Evolutionary conservation across 164 flowering plant genomes (phyloP).

Genomic region (Macadamia integrifolia): DNA sequence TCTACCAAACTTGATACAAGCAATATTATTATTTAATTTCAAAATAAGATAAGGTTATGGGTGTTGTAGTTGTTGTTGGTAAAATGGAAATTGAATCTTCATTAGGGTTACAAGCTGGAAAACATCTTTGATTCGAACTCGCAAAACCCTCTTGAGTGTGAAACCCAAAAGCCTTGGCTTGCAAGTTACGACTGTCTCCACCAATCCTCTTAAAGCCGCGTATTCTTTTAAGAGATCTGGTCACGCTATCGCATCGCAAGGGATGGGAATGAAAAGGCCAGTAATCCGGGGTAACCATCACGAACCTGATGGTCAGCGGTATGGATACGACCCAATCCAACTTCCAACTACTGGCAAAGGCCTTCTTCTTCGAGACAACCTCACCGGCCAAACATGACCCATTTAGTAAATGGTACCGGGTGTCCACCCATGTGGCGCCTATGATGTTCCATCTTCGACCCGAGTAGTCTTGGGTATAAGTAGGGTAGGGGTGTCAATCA

Average conservation of each 20-base stretch:
- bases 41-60: too few species aligned
- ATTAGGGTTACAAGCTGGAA: too few species aligned
- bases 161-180: too few species aligned
- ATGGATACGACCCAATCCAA: conserved; percentile 12
- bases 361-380: conserved; percentile 20
- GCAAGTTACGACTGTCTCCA: background rate
- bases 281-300: background rate
- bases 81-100: too few species aligned
- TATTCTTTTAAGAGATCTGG: background rate
- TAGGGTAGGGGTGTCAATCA: conserved; percentile 7
- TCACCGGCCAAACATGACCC: conserved; percentile 21
- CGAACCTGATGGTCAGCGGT: conserved; percentile 16
- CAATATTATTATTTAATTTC: too few species aligned
- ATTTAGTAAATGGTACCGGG: conserved; percentile 24
- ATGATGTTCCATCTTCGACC: conserved; percentile 33
- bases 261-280: background rate
- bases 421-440: conserved; percentile 27
- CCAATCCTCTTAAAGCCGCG: background rate
- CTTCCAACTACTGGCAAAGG: conserved; percentile 1
- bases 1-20: too few species aligned
- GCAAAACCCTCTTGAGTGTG: too few species aligned
- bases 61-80: too few species aligned
- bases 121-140: too few species aligned
- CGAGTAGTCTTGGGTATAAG: conserved; percentile 37
- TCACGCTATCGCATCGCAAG: background rate